Base-by-base conservation (phyloP, 2,329 filamentous ascomycete genomes). In the Alternaria gansuensis region DNA sequence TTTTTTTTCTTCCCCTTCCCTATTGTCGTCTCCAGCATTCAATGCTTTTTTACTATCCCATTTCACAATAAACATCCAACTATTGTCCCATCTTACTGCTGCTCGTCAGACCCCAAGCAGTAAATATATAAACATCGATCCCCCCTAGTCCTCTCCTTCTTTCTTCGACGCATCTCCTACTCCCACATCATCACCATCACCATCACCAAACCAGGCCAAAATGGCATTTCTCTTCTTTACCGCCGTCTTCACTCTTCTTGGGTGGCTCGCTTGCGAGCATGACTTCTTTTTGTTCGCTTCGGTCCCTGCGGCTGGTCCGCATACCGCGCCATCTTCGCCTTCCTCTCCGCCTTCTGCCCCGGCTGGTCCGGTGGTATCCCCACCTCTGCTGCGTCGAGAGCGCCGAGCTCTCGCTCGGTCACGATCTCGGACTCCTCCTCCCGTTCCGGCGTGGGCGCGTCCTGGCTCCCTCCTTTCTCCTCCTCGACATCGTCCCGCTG, bases 201-300 rank as follows among this genome's bases (percentile, higher is more conserved):
- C 26, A 48, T 28, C 43, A 40, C 33, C 41, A 23, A 36, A 11
- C 34, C 31, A n/a, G 3, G 29, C n/a, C 40, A 39, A 24, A 44
- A 59, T 54, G 56, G 56, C 46, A 37, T 45, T 59, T n/a, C 44
- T 59, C 43, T 50, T 59, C 45, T 54, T 50, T 17, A 11, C 39
- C 10, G 51, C 51, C 44, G 29, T 54, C 56, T 34, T 50, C 39
- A 29, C 26, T 39, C 56, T 59, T 14, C 23, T 59, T 31, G 51
- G 44, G 13, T 54, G 44, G 44, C 43, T 59, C 29, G 51, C 29
- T 37, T 54, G 51, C 56, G 56, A 59, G 51, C 21, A 48, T 39
- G 43, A 54, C 17, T 6, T 37, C 28, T 53, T 53, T 11, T 28
- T 13, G 24, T 4, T 3, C 9, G 17, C 23, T 37, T 26, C n/a